Base-by-base conservation (phyloP, 192 early-diverging fungal genomes). In the Linnemannia exigua region DNA sequence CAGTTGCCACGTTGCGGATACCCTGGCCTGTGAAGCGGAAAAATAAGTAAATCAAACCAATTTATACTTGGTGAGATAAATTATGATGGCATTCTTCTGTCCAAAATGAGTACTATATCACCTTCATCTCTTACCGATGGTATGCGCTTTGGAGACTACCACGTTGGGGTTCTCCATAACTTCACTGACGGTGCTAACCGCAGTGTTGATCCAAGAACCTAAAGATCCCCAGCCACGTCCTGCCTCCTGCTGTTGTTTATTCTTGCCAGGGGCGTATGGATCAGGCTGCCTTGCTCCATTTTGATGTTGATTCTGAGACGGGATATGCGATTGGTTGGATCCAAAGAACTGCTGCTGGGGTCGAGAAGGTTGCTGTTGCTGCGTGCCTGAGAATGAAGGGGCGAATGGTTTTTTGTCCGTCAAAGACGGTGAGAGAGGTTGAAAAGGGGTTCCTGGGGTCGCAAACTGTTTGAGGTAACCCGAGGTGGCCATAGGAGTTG, bases 111-210 rank as follows among this genome's bases (percentile, higher is more conserved):
- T 5, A 51, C 2, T 58, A 20, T 9, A 16, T 74, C 14, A 5
- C 41, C 9, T 3, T 44, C 9, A 1, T 48, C 61, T 15, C 71
- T 66, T 69, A 85, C 82, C 67, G 11, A 85, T 79, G 6, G 63
- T 85, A 0, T 85, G 82, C 0, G 82, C 82, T 61, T 79, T 85
- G 28, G 82, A 75, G 35, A 85, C 82, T 1, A 85, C 82, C 28
- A 79, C 77, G 28, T 85, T 85, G 22, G 82, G 82, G 22, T 85
- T 85, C 28, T 85, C 82, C 14, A 85, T 85, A 36, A 85, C 82
- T 51, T 76, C 82, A 37, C 68, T 85, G 51, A 85, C 82, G 20
- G 82, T 85, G 47, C 74, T 85, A 22, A 85, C 82, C 1, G 82
- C 82, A 14, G 82, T 79, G 38, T 85, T 85, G 44, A 85, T 79